A percentile compares a stretch with the other conserved stretches of the same genome.
phyloP scores from a whole-genome alignment of 2,329 filamentous ascomycete genomes.

The Amylocarpus encephaloides region DNA sequence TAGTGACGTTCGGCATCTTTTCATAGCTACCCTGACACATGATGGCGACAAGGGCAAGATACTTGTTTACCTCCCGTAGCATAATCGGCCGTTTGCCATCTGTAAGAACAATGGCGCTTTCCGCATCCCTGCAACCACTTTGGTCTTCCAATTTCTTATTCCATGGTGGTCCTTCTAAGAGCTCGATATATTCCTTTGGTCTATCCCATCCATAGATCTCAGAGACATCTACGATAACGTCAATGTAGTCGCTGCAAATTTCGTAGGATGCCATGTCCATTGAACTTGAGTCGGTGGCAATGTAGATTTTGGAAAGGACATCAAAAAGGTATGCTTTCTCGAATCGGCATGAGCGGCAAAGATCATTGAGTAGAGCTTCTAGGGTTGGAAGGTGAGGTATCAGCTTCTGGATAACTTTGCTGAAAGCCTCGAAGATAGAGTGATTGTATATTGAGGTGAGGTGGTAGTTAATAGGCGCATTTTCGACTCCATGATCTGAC shows the following conservation, averaged over 20 bases:
- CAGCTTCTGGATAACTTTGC: constrained; percentile 96
- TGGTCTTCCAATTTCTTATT: constrained; percentile 58
- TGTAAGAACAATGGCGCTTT: constrained; percentile 62
- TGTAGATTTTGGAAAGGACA: constrained; percentile 96
- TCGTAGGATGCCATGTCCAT: constrained; percentile 96
- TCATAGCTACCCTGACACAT: constrained; percentile 82
- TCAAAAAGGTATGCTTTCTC: constrained; percentile 99
- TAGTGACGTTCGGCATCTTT: constrained; percentile 77
- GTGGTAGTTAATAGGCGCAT: constrained; percentile 89
- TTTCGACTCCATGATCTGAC: constrained; percentile 86
- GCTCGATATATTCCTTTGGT: constrained; percentile 46
- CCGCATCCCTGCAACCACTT: constrained; percentile 57
- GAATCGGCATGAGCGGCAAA: constrained; percentile 89
- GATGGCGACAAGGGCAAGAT: constrained; percentile 75
- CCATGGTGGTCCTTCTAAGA: constrained; percentile 55
- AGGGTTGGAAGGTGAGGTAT: constrained; percentile 89
- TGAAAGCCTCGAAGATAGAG: constrained; percentile 96
- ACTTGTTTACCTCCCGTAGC: constrained; percentile 64
- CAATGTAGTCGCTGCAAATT: constrained; percentile 97
- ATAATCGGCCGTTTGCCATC: constrained; percentile 57
- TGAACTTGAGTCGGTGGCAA: constrained; percentile 88
- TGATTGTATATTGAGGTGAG: constrained; percentile 98
- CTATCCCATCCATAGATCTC: constrained; percentile 84
- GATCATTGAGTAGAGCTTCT: constrained; percentile 87
- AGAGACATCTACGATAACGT: constrained; percentile 94